Evolutionary conservation across 352 stramenopile genomes (phyloP).

Genomic region (Phytophthora foliorum): DNA sequence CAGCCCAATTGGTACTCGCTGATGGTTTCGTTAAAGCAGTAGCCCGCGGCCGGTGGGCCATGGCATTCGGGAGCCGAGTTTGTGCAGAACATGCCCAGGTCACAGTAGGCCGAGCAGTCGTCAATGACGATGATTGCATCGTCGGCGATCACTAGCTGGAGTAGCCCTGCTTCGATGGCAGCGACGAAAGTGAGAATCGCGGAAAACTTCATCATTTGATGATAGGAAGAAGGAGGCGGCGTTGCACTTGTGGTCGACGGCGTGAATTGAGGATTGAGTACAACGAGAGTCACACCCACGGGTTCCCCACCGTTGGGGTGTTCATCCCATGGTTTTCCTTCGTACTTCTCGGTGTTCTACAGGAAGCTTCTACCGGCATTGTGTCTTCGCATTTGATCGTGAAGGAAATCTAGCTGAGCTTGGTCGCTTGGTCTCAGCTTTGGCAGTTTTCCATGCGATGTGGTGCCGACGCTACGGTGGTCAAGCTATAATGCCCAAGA

Average conservation of each 20-base stretch:
- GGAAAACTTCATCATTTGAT: conserved; percentile 35
- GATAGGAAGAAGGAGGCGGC: background rate
- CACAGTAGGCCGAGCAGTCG: conserved; percentile 28
- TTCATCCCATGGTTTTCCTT: conserved; percentile 13
- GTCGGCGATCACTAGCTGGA: conserved; percentile 10
- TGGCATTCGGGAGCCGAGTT: conserved; percentile 19
- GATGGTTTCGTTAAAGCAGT: conserved; percentile 37
- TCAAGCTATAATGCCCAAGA: background rate
- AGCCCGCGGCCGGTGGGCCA: conserved; percentile 7
- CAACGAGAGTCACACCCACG: background rate
- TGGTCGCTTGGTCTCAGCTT: conserved; percentile 12
- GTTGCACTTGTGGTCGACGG: conserved; percentile 11
- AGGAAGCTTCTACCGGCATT: conserved; percentile 22
- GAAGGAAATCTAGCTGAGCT: background rate
- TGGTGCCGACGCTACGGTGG: background rate
- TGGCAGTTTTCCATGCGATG: conserved; percentile 26
- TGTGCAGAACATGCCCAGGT: conserved; percentile 30
- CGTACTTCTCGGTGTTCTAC: conserved; percentile 32
- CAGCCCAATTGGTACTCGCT: conserved; percentile 34
- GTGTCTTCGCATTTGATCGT: conserved; percentile 23
- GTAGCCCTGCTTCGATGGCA: conserved; percentile 16
- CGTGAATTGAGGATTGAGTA: conserved; percentile 30
- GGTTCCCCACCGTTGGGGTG: background rate
- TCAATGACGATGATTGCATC: conserved; percentile 15
- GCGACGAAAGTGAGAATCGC: conserved; percentile 18